These are phyloP conservation scores for Penicillium salamii DNA, from an alignment of 495 filamentous ascomycete genomes.

Conservation along the genomic window DNA sequence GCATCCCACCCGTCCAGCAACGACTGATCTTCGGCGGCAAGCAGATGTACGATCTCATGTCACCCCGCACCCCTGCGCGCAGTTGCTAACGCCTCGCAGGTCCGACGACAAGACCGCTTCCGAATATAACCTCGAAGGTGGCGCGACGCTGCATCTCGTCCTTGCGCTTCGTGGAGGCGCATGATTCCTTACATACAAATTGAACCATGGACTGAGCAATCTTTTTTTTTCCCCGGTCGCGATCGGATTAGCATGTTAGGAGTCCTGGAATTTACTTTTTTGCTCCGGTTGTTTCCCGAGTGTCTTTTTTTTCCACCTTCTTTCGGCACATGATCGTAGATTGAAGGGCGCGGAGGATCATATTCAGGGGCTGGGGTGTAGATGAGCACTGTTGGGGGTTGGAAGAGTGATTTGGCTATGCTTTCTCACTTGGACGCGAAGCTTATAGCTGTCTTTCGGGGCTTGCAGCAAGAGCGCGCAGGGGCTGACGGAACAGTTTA, in stretches of 20 bases:
- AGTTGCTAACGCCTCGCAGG: slow-evolving; percentile 49
- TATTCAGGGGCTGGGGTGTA: too few species aligned
- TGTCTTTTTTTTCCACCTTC: neutral
- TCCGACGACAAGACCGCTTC: slow-evolving; percentile 82
- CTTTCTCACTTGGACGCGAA: too few species aligned
- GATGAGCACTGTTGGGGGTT: too few species aligned
- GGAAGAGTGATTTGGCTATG: too few species aligned
- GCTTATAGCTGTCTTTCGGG: too few species aligned
- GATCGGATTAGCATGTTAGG: slow-evolving; percentile 1
- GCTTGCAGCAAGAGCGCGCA: too few species aligned
- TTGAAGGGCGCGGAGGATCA: neutral
- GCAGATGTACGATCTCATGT: slow-evolving; percentile 96
- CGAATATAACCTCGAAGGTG: slow-evolving; percentile 88
- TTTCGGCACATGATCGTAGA: neutral
- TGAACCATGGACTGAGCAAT: neutral
- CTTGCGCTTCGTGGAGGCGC: slow-evolving; percentile 82
- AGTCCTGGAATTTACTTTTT: neutral
- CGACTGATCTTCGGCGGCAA: slow-evolving; percentile 94
- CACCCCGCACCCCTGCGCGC: too few species aligned
- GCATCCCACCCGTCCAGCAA: slow-evolving; percentile 96
- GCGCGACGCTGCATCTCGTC: slow-evolving; percentile 91
- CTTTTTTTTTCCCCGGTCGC: neutral
- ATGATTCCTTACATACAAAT: neutral
- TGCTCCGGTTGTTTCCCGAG: neutral
- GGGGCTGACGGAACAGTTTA: too few species aligned